Evolutionary conservation across 2,329 filamentous ascomycete genomes (phyloP).

Genomic region (Xylariales sp.): DNA sequence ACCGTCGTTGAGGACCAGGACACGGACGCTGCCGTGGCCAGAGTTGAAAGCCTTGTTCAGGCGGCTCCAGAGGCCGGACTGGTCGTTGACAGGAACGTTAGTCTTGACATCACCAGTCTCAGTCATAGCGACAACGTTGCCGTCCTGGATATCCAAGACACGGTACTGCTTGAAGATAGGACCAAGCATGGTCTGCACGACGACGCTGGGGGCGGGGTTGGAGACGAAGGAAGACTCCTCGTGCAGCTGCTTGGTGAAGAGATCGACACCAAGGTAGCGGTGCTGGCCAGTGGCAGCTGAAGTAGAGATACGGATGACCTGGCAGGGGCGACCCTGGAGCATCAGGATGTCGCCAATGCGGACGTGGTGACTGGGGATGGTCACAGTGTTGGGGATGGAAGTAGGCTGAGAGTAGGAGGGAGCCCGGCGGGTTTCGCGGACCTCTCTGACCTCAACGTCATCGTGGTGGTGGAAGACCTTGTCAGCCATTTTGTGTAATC

Average conservation of each 20-base stretch:
- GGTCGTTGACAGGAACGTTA: constrained; percentile 86
- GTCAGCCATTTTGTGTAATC: constrained; percentile 54
- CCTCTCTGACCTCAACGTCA: constrained; percentile 16
- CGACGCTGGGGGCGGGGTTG: constrained; percentile 92
- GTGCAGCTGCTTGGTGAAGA: constrained; percentile 99
- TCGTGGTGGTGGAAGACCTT: constrained; percentile 48
- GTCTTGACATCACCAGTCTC: constrained; percentile 99
- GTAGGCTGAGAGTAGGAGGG: neutral
- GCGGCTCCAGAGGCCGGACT: constrained; percentile 81
- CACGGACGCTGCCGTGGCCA: constrained; percentile 88
- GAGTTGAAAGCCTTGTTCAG: constrained; percentile 82
- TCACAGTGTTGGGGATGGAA: constrained; percentile 73
- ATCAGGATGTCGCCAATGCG: constrained; percentile 98
- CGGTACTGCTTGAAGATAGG: constrained; percentile 99
- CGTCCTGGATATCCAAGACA: constrained; percentile 93
- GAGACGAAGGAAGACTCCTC: constrained; percentile 98
- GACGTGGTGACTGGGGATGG: constrained; percentile 99
- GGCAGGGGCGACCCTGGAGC: constrained; percentile 97
- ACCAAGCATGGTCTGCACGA: constrained; percentile 99
- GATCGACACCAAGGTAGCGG: constrained; percentile 98
- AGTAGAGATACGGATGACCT: constrained; percentile 99
- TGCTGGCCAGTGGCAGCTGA: constrained; percentile 97
- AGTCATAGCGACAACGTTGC: constrained; percentile 87
- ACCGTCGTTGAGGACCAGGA: constrained; percentile 91
- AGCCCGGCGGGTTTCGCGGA: constrained; percentile 1